phyloP scores from a whole-genome alignment of 164 flowering plant genomes.

The Tinospora cordifolia region DNA sequence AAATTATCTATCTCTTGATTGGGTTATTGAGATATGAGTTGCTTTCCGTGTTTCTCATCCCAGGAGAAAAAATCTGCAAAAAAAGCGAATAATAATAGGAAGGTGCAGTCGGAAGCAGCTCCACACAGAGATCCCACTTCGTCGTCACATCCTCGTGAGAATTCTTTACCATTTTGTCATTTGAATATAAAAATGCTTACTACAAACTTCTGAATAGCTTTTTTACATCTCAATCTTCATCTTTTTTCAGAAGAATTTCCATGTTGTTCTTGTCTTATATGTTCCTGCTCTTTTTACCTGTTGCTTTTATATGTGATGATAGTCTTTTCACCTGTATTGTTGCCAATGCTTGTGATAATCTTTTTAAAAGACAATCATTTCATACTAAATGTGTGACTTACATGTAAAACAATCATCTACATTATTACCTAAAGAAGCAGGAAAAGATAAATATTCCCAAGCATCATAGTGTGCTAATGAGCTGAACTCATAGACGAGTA shows the following conservation, averaged over 20 bases:
- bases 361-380: background rate
- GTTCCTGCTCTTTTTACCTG: background rate
- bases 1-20: background rate
- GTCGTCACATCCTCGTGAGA: background rate
- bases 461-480: background rate
- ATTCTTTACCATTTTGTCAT: background rate
- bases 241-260: background rate
- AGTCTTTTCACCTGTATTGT: too few species aligned
- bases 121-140: background rate
- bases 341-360: background rate
- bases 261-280: background rate
- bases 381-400: background rate
- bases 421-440: background rate
- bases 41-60: constrained; percentile 57
- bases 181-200: background rate
- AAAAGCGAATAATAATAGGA: constrained; percentile 3
- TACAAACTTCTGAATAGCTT: too few species aligned
- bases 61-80: constrained; percentile 28
- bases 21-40: constrained; percentile 34
- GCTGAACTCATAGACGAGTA: background rate
- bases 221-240: too few species aligned
- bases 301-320: background rate
- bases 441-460: background rate
- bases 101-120: background rate
- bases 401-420: background rate